Evolutionary conservation across 208 protist species (phyloP).

Genomic region (Histomonas meleagridis): DNA sequence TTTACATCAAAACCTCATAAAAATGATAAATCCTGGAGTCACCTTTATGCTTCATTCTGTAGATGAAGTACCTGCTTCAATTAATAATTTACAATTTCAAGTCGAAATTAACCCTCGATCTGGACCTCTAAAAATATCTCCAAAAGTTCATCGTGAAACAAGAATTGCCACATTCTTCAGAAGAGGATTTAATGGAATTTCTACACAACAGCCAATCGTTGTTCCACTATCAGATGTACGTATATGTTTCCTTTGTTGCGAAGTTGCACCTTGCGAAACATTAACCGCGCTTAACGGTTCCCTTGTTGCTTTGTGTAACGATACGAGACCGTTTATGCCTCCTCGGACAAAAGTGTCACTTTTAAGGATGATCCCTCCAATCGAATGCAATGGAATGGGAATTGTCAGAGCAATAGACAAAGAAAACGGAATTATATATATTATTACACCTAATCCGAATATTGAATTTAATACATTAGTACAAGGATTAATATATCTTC

Average conservation of each 20-base stretch:
- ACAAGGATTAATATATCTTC: background rate
- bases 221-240: background rate
- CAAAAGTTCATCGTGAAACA: background rate
- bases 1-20: background rate
- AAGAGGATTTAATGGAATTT: background rate
- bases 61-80: background rate
- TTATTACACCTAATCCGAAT: background rate
- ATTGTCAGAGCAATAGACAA: slow-evolving; percentile 24
- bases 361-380: background rate
- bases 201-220: background rate
- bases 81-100: background rate
- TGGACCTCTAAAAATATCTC: background rate
- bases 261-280: background rate
- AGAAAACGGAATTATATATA: background rate
- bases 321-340: background rate
- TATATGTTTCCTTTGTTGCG: background rate
- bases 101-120: background rate
- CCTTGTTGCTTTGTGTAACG: background rate
- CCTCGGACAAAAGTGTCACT: background rate
- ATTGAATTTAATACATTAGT: background rate
- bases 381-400: background rate
- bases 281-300: background rate
- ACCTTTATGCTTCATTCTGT: background rate
- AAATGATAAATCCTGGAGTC: background rate
- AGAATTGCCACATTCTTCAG: background rate